Percentiles rank a stretch among this genome's conserved stretches.
Evolutionary conservation across 2,329 filamentous ascomycete genomes (phyloP).

Genomic region (Zymoseptoria ardabiliae): DNA sequence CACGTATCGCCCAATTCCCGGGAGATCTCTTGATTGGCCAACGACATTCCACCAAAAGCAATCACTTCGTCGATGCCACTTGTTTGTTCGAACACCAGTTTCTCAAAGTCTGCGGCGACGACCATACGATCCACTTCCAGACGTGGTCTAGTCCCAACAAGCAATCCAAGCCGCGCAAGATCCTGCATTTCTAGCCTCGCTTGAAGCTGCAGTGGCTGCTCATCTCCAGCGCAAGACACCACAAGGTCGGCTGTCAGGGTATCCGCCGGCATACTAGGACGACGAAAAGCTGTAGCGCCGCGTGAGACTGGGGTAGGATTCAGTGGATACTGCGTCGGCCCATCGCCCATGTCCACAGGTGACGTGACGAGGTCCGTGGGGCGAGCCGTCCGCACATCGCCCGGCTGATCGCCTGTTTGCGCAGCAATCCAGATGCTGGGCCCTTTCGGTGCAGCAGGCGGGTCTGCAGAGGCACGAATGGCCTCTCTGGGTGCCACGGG

Average conservation of each 20-base stretch:
- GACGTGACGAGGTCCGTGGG: neutral
- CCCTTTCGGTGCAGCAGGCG: neutral
- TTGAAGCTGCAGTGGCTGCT: neutral
- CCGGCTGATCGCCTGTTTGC: neutral
- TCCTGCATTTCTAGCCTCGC: conserved; percentile 6
- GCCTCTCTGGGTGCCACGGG: neutral
- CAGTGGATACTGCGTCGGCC: neutral
- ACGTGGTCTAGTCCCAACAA: conserved; percentile 6
- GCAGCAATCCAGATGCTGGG: neutral
- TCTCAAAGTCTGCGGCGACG: conserved; percentile 12
- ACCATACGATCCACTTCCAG: conserved; percentile 12
- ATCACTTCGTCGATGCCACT: neutral
- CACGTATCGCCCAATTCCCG: conserved; percentile 16
- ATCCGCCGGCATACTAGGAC: neutral
- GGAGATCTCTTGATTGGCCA: neutral
- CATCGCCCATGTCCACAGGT: neutral
- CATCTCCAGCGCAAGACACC: neutral
- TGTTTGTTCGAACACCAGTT: conserved; percentile 7
- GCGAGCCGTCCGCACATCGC: neutral
- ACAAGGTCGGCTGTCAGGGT: neutral
- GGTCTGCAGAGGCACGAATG: neutral
- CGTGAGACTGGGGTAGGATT: neutral
- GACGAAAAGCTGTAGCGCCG: neutral
- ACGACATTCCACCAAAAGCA: conserved; percentile 5
- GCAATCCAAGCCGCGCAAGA: neutral